Evolutionary conservation across 495 filamentous ascomycete species (phyloP), one percentile per base, ranked within the genome.

Genomic region (Aspergillus cavernicola): DNA sequence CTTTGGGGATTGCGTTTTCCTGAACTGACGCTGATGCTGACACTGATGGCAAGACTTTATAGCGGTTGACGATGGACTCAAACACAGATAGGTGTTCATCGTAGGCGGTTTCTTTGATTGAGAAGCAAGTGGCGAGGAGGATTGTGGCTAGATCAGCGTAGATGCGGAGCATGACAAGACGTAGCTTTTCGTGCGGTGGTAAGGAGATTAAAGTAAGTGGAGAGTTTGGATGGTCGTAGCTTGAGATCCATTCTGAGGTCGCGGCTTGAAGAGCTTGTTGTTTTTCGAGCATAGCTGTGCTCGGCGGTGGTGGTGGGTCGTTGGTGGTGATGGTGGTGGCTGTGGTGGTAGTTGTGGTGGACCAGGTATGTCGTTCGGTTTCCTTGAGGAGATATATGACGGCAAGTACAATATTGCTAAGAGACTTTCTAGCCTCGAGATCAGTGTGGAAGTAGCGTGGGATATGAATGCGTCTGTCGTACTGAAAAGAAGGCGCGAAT

Each of bases 61-160:
- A 44, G 2, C 41, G 23, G 1, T 18, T 0, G 15, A 44, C 31
- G n/a, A 44, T 15, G 3, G 41, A 31, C 5, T 44, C 26, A 28
- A 44, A 44, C 3, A 31, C 24, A 13, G 24, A 15, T 1, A 13
- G 23, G 18, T 44, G 16, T 0, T 1, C 13, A 32, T 44, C 41
- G n/a, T 44, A 44, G 13, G 41, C 41, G 3, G 41, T 44, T 13
- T 44, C 41, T 11, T 44, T 44, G 41, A 44, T 28, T 8, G 41
- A 18, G 2, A 31, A n/a, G 24, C 41, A 44, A 16, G 41, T 44
- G 9, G 2, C 13, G 23, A 44, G 13, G 6, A 44, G 13, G 24
- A 44, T 44, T 5, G 11, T 44, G 7, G 9, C 13, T 24, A 31
- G 8, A n/a, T 44, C 41, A 13, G 41, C 41, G 24, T 44, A 44